These are phyloP conservation scores for Phialemoniopsis sp. DNA, from an alignment of 2,329 filamentous ascomycete genomes.

Conservation along the genomic window DNA sequence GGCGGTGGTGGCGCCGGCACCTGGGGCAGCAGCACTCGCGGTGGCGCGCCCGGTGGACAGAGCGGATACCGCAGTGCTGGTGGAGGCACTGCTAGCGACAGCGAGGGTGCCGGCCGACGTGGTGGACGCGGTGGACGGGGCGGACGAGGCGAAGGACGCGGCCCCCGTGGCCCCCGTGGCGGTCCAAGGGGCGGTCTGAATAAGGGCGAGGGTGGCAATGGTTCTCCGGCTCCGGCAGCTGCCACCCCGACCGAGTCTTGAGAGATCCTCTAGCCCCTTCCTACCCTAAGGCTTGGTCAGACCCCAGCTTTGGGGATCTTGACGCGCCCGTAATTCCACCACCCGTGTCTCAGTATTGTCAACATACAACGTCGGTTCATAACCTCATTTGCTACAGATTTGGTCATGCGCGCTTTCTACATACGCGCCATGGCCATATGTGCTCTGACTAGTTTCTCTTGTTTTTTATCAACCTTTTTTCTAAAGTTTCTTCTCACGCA, in stretches of 20 bases:
- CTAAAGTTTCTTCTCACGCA: too few relatives aligned
- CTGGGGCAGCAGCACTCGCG: slow-evolving; percentile 63
- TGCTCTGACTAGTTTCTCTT: too few relatives aligned
- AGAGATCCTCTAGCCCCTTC: neutral
- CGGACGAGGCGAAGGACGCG: slow-evolving; percentile 51
- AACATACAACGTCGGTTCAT: too few relatives aligned
- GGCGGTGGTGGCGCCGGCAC: slow-evolving; percentile 60
- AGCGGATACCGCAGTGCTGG: slow-evolving; percentile 84
- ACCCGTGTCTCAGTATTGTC: slow-evolving; percentile 15
- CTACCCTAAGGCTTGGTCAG: too few relatives aligned
- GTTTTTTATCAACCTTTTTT: too few relatives aligned
- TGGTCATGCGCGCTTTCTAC: too few relatives aligned
- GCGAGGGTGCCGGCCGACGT: slow-evolving; percentile 51
- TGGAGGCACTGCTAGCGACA: slow-evolving; percentile 72
- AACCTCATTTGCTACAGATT: too few relatives aligned
- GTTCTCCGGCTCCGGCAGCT: slow-evolving; percentile 49
- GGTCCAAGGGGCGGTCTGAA: slow-evolving; percentile 25
- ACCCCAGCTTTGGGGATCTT: too few relatives aligned
- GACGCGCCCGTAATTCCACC: slow-evolving; percentile 4
- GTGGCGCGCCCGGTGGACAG: slow-evolving; percentile 46
- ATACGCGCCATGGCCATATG: too few relatives aligned
- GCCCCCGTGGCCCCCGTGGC: slow-evolving; percentile 49
- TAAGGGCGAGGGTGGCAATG: slow-evolving; percentile 54
- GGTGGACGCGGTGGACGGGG: slow-evolving; percentile 54
- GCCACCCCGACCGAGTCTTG: slow-evolving; percentile 39